Conservation (phyloP, 2,329 filamentous ascomycete species). For the Paecilomyces niveus region DNA sequence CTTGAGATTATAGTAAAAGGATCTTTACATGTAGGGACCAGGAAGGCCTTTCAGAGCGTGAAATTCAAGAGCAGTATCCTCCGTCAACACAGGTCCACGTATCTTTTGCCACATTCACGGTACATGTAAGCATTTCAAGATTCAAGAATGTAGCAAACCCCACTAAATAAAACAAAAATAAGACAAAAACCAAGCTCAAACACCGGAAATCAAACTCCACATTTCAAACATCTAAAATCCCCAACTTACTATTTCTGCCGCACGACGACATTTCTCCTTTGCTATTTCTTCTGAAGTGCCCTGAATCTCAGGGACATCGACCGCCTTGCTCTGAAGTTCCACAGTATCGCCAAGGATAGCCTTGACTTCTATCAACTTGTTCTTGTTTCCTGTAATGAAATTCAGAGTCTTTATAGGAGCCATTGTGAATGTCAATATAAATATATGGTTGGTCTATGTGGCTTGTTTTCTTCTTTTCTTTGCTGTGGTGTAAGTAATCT, state of each 20-base stretch:
- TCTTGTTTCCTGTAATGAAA: slow-evolving; percentile 95
- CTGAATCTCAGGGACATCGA: slow-evolving; percentile 86
- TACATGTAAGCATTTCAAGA: neutral
- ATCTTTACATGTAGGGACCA: slow-evolving; percentile 83
- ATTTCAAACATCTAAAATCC: neutral
- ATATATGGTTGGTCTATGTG: neutral
- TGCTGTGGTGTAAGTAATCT: neutral
- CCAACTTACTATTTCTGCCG: slow-evolving; percentile 63
- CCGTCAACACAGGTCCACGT: slow-evolving; percentile 81
- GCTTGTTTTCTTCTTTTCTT: neutral
- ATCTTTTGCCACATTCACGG: slow-evolving; percentile 44
- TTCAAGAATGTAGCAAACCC: slow-evolving; percentile 1
- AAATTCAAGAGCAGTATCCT: slow-evolving; percentile 94
- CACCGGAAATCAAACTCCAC: neutral
- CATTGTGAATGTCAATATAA: neutral
- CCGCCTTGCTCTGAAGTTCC: slow-evolving; percentile 62
- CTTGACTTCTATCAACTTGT: slow-evolving; percentile 86
- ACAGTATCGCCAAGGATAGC: slow-evolving; percentile 72
- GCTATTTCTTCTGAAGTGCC: slow-evolving; percentile 90
- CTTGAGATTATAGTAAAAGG: neutral
- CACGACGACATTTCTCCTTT: slow-evolving; percentile 73
- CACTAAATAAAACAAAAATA: neutral
- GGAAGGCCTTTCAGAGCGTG: slow-evolving; percentile 84
- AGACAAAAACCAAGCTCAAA: neutral
- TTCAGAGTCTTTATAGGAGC: slow-evolving; percentile 53